Percentiles rank a stretch among this genome's conserved stretches.
These are phyloP conservation scores for Metarhizium rileyi DNA, from an alignment of 2,329 filamentous ascomycete species.

Conservation along the genomic window DNA sequence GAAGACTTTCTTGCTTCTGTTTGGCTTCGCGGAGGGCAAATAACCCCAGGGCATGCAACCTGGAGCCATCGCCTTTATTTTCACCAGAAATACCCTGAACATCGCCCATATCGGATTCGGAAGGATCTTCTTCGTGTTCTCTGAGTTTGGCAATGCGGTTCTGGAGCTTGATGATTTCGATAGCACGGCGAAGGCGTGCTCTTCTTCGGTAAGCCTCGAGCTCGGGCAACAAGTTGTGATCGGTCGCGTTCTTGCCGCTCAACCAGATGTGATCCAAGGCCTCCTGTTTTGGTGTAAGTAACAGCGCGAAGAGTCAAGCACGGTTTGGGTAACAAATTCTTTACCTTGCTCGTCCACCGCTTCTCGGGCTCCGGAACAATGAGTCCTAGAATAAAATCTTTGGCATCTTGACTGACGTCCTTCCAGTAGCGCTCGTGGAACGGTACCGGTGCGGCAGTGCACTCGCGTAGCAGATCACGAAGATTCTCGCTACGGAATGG, in stretches of 20 bases:
- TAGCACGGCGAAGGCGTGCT: slow-evolving; percentile 81
- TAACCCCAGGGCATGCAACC: slow-evolving; percentile 9
- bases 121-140: slow-evolving; percentile 76
- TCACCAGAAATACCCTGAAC: slow-evolving; percentile 51
- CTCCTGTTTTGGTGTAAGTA: slow-evolving; percentile 36
- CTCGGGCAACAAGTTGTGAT: slow-evolving; percentile 95
- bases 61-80: slow-evolving; percentile 5
- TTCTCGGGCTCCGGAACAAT: slow-evolving; percentile 69
- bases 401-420: slow-evolving; percentile 90
- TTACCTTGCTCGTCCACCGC: slow-evolving; percentile 67
- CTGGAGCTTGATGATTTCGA: slow-evolving; percentile 90
- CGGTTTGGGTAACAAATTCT: slow-evolving; percentile 12
- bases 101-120: slow-evolving; percentile 64
- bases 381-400: slow-evolving; percentile 80
- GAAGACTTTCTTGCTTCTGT: slow-evolving; percentile 68
- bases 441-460: slow-evolving; percentile 69
- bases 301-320: background rate
- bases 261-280: slow-evolving; percentile 81
- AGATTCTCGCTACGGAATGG: slow-evolving; percentile 95
- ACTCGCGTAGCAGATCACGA: slow-evolving; percentile 89
- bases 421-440: slow-evolving; percentile 99
- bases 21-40: slow-evolving; percentile 28
- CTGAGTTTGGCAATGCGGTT: slow-evolving; percentile 94
- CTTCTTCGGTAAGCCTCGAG: slow-evolving; percentile 83
- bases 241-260: slow-evolving; percentile 79